These are phyloP conservation scores for Schizosaccharomyces osmophilus DNA, from an alignment of 805 yeast genomes.

Conservation along the genomic window DNA sequence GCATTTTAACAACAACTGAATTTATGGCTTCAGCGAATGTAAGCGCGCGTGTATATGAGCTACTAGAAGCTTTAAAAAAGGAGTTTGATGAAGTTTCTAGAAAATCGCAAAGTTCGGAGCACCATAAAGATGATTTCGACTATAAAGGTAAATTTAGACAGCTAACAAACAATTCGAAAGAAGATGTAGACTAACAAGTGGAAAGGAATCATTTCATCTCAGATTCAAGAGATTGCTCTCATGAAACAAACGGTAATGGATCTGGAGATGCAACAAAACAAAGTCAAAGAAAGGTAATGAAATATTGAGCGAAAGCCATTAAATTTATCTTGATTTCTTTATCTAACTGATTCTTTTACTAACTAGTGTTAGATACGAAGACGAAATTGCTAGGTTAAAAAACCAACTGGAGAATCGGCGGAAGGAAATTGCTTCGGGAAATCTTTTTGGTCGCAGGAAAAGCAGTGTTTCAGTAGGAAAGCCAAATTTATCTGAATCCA, in stretches of 20 bases:
- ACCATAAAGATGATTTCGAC: slow-evolving; percentile 85
- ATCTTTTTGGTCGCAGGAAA: not conserved
- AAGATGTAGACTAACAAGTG: not conserved
- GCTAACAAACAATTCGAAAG: no score
- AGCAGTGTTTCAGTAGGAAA: not conserved
- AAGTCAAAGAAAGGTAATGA: slow-evolving; percentile 67
- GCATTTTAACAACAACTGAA: not conserved
- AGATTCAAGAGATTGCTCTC: slow-evolving; percentile 77
- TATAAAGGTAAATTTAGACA: slow-evolving; percentile 24
- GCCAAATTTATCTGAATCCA: not conserved
- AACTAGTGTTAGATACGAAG: slow-evolving; percentile 32
- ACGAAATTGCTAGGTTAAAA: slow-evolving; percentile 66
- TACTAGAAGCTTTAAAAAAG: slow-evolving; percentile 72
- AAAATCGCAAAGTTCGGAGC: slow-evolving; percentile 64
- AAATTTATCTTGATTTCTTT: no score
- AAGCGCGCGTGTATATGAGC: slow-evolving; percentile 32
- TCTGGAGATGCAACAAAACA: slow-evolving; percentile 78
- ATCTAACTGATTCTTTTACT: slow-evolving; percentile 27
- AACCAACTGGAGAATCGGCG: slow-evolving; percentile 65
- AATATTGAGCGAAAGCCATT: slow-evolving; percentile 60
- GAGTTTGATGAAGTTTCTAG: slow-evolving; percentile 68
- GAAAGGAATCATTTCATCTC: slow-evolving; percentile 14
- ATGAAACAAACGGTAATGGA: slow-evolving; percentile 85
- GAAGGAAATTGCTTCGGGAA: slow-evolving; percentile 16
- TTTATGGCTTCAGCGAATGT: slow-evolving; percentile 10